These are phyloP conservation scores for Solidago caesia DNA, from an alignment of 129 eudicot genomes.

Conservation along the genomic window DNA sequence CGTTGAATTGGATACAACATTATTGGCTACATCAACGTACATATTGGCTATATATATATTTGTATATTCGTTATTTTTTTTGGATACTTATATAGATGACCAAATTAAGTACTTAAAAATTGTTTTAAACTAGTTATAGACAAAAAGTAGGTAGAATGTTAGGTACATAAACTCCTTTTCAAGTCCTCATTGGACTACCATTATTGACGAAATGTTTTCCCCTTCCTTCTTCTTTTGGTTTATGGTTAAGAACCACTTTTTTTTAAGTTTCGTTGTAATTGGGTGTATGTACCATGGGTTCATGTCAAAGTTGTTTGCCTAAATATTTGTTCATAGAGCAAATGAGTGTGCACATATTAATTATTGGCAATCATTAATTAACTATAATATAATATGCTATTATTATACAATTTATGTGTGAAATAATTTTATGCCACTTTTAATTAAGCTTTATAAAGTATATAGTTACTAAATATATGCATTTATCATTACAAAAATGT, in stretches of 20 bases:
- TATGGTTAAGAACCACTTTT: conserved; percentile 1
- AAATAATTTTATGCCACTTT: too few relatives aligned
- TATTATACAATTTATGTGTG: neutral
- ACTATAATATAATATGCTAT: too few relatives aligned
- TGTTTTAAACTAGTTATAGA: neutral
- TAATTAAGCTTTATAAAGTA: too few relatives aligned
- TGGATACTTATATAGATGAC: too few relatives aligned
- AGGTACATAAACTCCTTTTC: conserved; percentile 19
- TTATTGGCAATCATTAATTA: neutral
- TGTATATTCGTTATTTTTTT: too few relatives aligned
- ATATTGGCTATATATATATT: too few relatives aligned
- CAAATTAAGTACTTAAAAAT: too few relatives aligned
- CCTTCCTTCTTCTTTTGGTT: conserved; percentile 11
- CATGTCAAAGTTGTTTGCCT: conserved; percentile 33
- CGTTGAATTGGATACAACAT: too few relatives aligned
- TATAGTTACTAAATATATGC: too few relatives aligned
- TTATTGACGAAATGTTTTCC: conserved; percentile 18
- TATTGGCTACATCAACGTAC: too few relatives aligned
- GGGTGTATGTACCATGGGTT: neutral
- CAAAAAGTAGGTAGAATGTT: neutral
- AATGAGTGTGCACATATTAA: conserved; percentile 1
- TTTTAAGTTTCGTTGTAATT: neutral
- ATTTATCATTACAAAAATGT: neutral
- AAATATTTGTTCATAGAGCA: conserved; percentile 6
- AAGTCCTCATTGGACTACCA: conserved; percentile 14